Conservation (phyloP, 2,329 filamentous ascomycete species). For the Xylariaceae sp. region DNA sequence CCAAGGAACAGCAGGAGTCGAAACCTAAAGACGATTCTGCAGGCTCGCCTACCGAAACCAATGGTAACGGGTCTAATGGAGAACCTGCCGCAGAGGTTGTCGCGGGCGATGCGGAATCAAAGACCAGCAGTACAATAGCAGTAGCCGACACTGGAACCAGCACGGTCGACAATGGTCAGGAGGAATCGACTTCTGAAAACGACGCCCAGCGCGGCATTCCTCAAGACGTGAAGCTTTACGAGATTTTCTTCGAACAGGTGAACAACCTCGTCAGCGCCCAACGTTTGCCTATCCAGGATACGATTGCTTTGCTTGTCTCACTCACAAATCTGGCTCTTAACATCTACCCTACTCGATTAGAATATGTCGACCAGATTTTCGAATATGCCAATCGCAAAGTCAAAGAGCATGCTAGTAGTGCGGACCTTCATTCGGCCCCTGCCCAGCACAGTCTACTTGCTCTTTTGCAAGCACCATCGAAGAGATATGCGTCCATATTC, state of each 20-base stretch:
- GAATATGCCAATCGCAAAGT: conserved; percentile 85
- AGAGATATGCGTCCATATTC: conserved; percentile 87
- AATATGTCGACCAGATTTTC: conserved; percentile 93
- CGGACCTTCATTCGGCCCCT: conserved; percentile 84
- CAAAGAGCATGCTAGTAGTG: conserved; percentile 82
- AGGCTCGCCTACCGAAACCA: conserved; percentile 34
- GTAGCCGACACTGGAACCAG: conserved; percentile 44
- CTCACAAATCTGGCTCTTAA: conserved; percentile 89
- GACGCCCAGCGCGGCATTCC: conserved; percentile 53
- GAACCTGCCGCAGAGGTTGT: conserved; percentile 31
- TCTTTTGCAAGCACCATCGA: conserved; percentile 83
- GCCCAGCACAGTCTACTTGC: conserved; percentile 86
- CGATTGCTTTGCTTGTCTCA: conserved; percentile 88
- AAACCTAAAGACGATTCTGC: conserved; percentile 24
- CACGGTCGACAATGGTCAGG: conserved; percentile 41
- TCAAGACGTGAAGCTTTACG: conserved; percentile 81
- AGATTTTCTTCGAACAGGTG: conserved; percentile 96
- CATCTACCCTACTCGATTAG: conserved; percentile 86
- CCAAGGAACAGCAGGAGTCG: conserved; percentile 48
- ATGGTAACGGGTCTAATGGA: conserved; percentile 34
- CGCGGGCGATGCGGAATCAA: conserved; percentile 34
- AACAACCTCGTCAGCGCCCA: conserved; percentile 89
- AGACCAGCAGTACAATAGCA: conserved; percentile 35
- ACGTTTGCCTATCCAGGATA: conserved; percentile 87
- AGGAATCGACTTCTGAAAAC: conserved; percentile 23